Evolutionary conservation across 1,284 basidiomycete species (phyloP), one percentile per base, ranked within the genome.

Genomic region (Ustilago hordei): DNA sequence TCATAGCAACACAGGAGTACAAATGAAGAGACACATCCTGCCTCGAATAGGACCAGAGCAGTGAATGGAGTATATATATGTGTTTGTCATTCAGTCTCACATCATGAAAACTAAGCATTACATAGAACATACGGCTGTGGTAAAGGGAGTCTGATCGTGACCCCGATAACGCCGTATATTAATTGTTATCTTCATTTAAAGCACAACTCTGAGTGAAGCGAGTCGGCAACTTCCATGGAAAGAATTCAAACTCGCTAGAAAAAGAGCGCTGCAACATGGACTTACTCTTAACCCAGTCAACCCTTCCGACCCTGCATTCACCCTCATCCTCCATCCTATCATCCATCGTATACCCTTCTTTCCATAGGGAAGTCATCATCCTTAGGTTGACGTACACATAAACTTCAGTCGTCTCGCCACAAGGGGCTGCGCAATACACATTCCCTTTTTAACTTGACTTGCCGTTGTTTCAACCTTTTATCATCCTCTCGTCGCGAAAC

Each of bases 191-290:
- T n/a, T n/a, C n/a, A n/a, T n/a, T n/a, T n/a, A 45, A 19, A 45
- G 39, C 39, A 41, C 13, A 41, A 17, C 39, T 28, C 23, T 17
- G 35, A 34, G 38, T 12, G 23, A 43, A 55, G 52, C 50, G 39
- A 54, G 32, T 55, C 64, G 64, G 64, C 64, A 57, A 47, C 57
- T 59, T 54, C 43, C 7, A 8, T 45, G 43, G 43, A 32, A 32
- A 52, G 55, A 39, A 55, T 65, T 65, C 58, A n/a, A 48, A 54
- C 38, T 28, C 23, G 23, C 23, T 48, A 35, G 3, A 8, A 34
- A 31, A 34, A 50, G 41, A 32, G 34, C 32, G 48, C 47, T 13
- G 45, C 45, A 50, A 36, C 57, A 38, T 38, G 17, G 57, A 32
- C 45, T 28, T 28, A 52, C 43, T 23, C 36, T 60, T 23, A 6